phyloP scores from a whole-genome alignment of 495 filamentous ascomycete genomes.

The Daldinia loculata region DNA sequence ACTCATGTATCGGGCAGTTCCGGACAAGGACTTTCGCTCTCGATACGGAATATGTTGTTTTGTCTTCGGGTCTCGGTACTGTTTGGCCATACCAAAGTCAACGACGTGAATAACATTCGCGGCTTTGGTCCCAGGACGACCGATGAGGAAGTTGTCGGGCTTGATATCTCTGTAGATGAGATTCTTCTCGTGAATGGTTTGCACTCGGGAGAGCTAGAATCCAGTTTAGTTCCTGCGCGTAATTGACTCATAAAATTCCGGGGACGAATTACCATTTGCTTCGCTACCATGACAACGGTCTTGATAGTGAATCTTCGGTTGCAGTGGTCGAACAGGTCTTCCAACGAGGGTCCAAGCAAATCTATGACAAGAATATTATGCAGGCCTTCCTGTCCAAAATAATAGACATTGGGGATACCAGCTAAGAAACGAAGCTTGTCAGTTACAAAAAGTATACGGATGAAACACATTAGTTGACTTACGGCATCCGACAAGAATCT shows the following conservation, averaged over 20 bases:
- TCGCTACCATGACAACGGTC: conserved; percentile 99
- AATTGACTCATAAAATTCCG: background rate
- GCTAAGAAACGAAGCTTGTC: conserved; percentile 61
- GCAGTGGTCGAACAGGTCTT: conserved; percentile 98
- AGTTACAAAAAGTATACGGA: conserved; percentile 19
- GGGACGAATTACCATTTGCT: conserved; percentile 88
- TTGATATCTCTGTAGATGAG: conserved; percentile 99
- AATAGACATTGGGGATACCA: conserved; percentile 99
- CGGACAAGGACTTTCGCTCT: conserved; percentile 96
- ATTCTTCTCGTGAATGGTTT: conserved; percentile 99
- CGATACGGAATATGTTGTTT: conserved; percentile 99
- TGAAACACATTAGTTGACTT: conserved; percentile 57
- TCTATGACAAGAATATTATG: conserved; percentile 99
- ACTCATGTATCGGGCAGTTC: conserved; percentile 98
- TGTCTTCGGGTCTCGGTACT: conserved; percentile 98
- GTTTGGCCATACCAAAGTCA: conserved; percentile 99
- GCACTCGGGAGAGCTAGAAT: conserved; percentile 86
- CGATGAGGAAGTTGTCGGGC: conserved; percentile 99
- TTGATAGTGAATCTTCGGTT: conserved; percentile 94
- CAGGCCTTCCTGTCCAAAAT: conserved; percentile 98
- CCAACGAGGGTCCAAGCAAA: conserved; percentile 92
- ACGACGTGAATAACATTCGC: conserved; percentile 99
- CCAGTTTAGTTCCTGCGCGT: conserved; percentile 11
- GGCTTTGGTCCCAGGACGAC: conserved; percentile 88
- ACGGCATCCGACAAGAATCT: conserved; percentile 99